phyloP scores from a whole-genome alignment of 2,329 filamentous ascomycete species.

The Zalaria obscura region DNA sequence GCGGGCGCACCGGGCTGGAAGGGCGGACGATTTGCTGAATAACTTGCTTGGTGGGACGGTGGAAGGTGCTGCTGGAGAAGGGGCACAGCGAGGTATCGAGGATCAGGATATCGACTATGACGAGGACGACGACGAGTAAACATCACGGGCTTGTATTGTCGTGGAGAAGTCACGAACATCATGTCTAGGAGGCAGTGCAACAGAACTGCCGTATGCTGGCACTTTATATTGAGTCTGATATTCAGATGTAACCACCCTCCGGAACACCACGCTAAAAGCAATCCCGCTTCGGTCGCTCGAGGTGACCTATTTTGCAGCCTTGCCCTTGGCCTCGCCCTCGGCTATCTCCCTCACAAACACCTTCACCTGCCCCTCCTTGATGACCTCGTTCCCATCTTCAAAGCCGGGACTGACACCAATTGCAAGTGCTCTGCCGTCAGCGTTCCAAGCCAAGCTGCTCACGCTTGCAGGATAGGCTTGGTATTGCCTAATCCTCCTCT shows the following conservation, averaged over 20 bases:
- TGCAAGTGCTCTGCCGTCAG: slow-evolving; percentile 63
- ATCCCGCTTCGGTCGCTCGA: neutral
- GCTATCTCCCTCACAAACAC: slow-evolving; percentile 72
- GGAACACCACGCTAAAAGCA: no score
- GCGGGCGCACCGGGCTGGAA: slow-evolving; percentile 40
- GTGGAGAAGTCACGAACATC: no score
- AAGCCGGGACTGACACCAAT: slow-evolving; percentile 76
- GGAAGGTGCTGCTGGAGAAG: neutral
- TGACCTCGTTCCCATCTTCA: slow-evolving; percentile 74
- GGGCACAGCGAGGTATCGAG: slow-evolving; percentile 24
- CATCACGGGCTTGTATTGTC: no score
- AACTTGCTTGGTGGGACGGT: slow-evolving; percentile 16
- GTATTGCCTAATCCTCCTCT: slow-evolving; percentile 80
- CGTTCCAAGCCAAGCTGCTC: slow-evolving; percentile 61
- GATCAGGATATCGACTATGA: slow-evolving; percentile 34
- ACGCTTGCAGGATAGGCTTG: slow-evolving; percentile 71
- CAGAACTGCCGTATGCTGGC: neutral
- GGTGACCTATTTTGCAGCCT: slow-evolving; percentile 45
- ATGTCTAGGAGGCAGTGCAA: no score
- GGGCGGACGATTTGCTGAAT: slow-evolving; percentile 20
- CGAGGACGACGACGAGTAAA: slow-evolving; percentile 22
- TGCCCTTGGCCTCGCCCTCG: slow-evolving; percentile 79
- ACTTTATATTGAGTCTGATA: neutral
- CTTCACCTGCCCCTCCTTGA: slow-evolving; percentile 53
- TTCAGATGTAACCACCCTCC: neutral